Evolutionary conservation across 225 moss, liverwort and hornwort genomes (phyloP).

Genomic region (Asterella californica): DNA sequence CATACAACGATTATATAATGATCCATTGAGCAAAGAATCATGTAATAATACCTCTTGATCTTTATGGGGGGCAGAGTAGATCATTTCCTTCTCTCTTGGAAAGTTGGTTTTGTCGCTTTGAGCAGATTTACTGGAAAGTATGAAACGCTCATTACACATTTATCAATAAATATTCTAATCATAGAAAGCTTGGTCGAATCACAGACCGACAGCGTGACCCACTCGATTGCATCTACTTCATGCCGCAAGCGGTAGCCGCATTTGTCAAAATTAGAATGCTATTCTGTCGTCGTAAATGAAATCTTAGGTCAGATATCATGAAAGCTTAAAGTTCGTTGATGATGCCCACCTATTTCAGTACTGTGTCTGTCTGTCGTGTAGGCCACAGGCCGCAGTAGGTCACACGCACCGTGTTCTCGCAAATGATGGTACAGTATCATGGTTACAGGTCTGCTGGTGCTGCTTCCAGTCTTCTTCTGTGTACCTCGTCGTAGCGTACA

Average conservation of each 20-base stretch:
- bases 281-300: not conserved
- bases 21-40: too few species aligned
- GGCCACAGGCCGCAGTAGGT: not conserved
- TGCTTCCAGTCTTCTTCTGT: not conserved
- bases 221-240: not conserved
- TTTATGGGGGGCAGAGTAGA: too few species aligned
- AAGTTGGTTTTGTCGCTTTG: not conserved
- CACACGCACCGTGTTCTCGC: not conserved
- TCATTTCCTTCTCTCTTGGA: not conserved
- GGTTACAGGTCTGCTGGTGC: not conserved
- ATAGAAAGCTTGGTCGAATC: not conserved
- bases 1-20: too few species aligned
- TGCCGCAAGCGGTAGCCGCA: not conserved
- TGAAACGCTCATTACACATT: not conserved
- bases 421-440: not conserved
- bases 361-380: not conserved
- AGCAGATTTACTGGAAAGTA: not conserved
- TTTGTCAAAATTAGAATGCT: conserved; percentile 4
- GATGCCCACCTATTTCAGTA: not conserved
- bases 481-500: too few species aligned
- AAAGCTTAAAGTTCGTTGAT: conserved; percentile 5
- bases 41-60: too few species aligned
- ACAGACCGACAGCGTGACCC: not conserved
- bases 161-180: too few species aligned
- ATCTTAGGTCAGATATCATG: not conserved